phyloP scores from a whole-genome alignment of 805 yeast genomes.

The Yamadazyma ubonensis region DNA sequence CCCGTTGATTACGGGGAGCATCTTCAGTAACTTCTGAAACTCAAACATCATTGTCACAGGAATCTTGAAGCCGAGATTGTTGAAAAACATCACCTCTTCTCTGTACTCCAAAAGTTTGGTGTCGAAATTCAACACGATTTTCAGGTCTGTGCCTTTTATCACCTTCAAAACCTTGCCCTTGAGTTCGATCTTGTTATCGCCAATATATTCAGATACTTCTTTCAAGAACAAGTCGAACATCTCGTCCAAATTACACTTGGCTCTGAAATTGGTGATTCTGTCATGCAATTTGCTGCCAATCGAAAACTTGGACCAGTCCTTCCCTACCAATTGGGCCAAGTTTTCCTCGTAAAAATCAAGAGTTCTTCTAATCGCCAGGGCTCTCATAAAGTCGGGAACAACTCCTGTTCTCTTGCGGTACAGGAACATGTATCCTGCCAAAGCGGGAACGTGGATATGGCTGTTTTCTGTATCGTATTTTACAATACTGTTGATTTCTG shows the following conservation, averaged over 20 bases:
- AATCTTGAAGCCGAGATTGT: conserved; percentile 50
- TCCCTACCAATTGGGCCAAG: conserved; percentile 24
- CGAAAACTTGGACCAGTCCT: conserved; percentile 38
- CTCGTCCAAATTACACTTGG: conserved; percentile 43
- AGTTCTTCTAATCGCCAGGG: conserved; percentile 21
- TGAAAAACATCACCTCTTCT: conserved; percentile 38
- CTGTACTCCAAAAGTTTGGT: conserved; percentile 18
- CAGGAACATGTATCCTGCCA: conserved; percentile 1
- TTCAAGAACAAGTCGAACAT: conserved; percentile 52
- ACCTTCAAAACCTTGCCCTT: conserved; percentile 8
- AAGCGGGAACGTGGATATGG: neutral
- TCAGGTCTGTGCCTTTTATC: conserved; percentile 18
- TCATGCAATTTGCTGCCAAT: conserved; percentile 58
- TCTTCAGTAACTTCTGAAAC: conserved; percentile 48
- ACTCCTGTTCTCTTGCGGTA: neutral
- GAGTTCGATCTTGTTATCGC: conserved; percentile 9
- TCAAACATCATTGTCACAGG: conserved; percentile 52
- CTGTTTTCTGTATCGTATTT: conserved; percentile 14
- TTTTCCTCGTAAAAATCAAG: conserved; percentile 23
- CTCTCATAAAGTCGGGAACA: conserved; percentile 16
- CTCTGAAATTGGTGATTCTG: conserved; percentile 47
- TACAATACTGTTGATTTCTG: conserved; percentile 24
- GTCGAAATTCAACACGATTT: conserved; percentile 53
- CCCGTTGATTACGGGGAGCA: conserved; percentile 58
- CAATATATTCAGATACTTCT: conserved; percentile 5